Evolutionary conservation across 2,329 filamentous ascomycete species (phyloP), one percentile per base, ranked within the genome.

Genomic region (Aspergillus tanneri): DNA sequence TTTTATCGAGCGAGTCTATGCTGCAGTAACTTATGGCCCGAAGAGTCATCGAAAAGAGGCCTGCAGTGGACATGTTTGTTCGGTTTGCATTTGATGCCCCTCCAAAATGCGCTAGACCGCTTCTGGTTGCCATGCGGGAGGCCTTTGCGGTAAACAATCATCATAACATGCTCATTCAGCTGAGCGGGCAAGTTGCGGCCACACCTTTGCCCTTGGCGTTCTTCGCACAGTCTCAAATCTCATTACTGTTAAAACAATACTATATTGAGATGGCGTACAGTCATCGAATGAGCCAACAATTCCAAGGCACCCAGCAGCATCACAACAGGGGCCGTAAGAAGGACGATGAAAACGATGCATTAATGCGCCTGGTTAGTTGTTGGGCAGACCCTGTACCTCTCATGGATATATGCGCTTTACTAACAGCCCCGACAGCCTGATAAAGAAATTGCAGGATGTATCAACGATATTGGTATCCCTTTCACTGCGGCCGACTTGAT

Each of bases 381-480:
- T n/a, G n/a, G n/a, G n/a, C n/a, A n/a, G n/a, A n/a, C n/a, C n/a
- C n/a, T n/a, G n/a, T n/a, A 23, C 8, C n/a, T 23, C 32, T 28
- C n/a, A 7, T 6, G 19, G 4, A 18, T 34, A 32, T 23, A 21
- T 28, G 16, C n/a, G 9, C 10, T 11, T 34, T 28, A 9, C 38
- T 41, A 28, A 28, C 23, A 43, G 34, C 62, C 22, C 3, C 3
- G 23, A 40, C 46, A 85, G 82, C 77, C 81, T 39, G 82, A 85
- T 56, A 73, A 77, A 54, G 93, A 99, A 70, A 96, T 99, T 53
- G 92, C 92, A 59, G 90, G 88, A 67, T 99, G 93, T 71, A 96
- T 99, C 74, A 93, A 87, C 63, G 93, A 97, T 69, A 96, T 97
- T 63, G 92, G 92, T 50, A 91, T 97, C 62, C 85, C 83, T 22